Base-by-base conservation (phyloP, 139 green algal genomes). In the Klebsormidium nitens region DNA sequence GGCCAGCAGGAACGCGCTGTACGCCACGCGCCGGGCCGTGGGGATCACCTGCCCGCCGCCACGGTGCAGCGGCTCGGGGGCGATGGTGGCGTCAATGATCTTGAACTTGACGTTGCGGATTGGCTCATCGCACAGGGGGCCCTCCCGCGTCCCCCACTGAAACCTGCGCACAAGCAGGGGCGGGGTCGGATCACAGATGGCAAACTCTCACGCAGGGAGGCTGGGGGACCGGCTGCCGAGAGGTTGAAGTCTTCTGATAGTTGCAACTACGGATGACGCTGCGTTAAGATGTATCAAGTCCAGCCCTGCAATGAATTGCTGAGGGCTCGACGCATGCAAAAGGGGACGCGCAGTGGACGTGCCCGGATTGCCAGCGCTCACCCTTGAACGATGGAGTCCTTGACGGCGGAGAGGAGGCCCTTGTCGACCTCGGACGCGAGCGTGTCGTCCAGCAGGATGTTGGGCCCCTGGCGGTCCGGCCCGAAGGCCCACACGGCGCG, bases 71-170 rank as follows among this genome's bases (percentile, higher is more conserved):
- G 89, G 86, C 75, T 94, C 86, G 1, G 76, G 36, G 29, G 87
- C 88, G 29, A 93, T 85, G 28, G 64, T 67, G 3, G 88, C 88
- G 69, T 89, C 85, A 29, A 89, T 77, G 6, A 96, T 82, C 76
- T 96, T 96, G 83, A 97, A 97, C 81, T 97, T 97, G 48, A 95
- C 89, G 60, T 95, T 95, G 31, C 94, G 87, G 64, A 99, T 90
- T 32, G 94, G 94, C 82, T 99, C 94, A 57, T 99, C 94, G 76
- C 92, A 97, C 55, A 99, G 82, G 5, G 94, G 94, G 0, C 94
- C 94, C 82, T 99, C 94, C 6, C 92, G 74, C 29, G 88, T 84
- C 4, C 93, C 94, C 94, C 94, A 99, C 80, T 96, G 91, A 84
- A 98, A 98, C 19, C 69, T 72, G 58, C 19, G 11, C 0, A n/a